Conservation (phyloP, 352 stramenopile genomes). For the Phytophthora quininea region DNA sequence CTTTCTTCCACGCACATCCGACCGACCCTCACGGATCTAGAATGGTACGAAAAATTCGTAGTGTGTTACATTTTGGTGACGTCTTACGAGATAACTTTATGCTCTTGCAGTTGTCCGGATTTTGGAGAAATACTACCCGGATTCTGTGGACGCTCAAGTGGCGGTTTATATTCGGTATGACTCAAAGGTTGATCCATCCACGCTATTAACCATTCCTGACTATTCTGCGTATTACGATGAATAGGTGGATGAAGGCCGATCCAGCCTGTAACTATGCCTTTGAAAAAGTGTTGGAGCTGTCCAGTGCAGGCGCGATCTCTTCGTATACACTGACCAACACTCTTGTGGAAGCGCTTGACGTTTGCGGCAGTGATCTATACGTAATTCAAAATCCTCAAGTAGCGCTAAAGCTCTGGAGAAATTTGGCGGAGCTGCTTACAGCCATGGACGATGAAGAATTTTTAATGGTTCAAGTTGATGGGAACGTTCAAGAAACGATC, state of each 20-base stretch:
- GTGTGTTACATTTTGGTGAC: neutral
- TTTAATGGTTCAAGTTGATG: slow-evolving; percentile 34
- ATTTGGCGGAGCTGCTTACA: slow-evolving; percentile 56
- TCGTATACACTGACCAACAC: slow-evolving; percentile 40
- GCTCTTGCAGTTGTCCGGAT: slow-evolving; percentile 37
- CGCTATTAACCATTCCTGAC: neutral
- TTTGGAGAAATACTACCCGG: slow-evolving; percentile 55
- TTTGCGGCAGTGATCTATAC: slow-evolving; percentile 62
- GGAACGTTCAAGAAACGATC: slow-evolving; percentile 26
- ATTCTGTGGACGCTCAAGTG: slow-evolving; percentile 50
- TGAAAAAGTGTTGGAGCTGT: slow-evolving; percentile 59
- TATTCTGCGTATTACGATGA: neutral
- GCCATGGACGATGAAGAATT: slow-evolving; percentile 55
- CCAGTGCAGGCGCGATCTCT: slow-evolving; percentile 41
- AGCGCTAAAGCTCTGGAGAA: slow-evolving; percentile 50
- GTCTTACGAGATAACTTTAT: slow-evolving; percentile 14
- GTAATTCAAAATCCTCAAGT: slow-evolving; percentile 42
- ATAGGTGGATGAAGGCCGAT: slow-evolving; percentile 67
- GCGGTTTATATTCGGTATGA: slow-evolving; percentile 39
- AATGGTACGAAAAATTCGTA: slow-evolving; percentile 57
- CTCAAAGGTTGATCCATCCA: neutral
- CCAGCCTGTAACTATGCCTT: slow-evolving; percentile 50
- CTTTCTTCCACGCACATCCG: slow-evolving; percentile 67
- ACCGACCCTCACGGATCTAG: slow-evolving; percentile 61
- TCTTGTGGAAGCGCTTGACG: slow-evolving; percentile 58